Percentiles rank a stretch among this genome's conserved stretches.
Evolutionary conservation across 306 rosid genomes (phyloP).

Genomic region (Vachellia collinsii): DNA sequence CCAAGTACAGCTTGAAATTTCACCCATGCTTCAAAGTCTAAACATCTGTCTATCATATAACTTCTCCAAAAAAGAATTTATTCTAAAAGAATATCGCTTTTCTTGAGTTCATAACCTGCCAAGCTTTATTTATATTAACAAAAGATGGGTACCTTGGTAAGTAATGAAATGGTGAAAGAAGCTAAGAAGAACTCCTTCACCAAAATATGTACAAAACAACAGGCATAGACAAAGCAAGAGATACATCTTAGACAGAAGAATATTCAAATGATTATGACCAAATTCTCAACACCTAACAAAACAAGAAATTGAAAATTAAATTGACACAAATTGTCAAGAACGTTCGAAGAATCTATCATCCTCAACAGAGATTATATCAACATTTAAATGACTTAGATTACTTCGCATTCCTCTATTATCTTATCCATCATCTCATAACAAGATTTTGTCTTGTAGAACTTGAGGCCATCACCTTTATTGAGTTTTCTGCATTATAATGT

Average conservation of each 20-base stretch:
- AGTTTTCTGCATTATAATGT: neutral
- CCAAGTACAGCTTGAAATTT: neutral
- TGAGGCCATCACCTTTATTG: neutral
- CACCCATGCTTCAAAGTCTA: neutral
- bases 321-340: neutral
- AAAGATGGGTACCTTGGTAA: neutral
- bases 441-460: neutral
- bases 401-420: neutral
- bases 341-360: neutral
- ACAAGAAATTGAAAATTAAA: neutral
- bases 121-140: neutral
- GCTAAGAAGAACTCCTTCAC: neutral
- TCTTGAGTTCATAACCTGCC: neutral
- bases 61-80: neutral
- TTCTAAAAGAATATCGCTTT: neutral
- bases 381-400: neutral
- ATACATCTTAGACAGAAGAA: neutral
- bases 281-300: neutral
- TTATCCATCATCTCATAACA: neutral
- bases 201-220: neutral
- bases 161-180: neutral
- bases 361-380: neutral
- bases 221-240: neutral
- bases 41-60: neutral
- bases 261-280: neutral